Evolutionary conservation across 2,329 filamentous ascomycete species (phyloP), one percentile per base, ranked within the genome.

Genomic region (Paracoccidioides brasiliensis): DNA sequence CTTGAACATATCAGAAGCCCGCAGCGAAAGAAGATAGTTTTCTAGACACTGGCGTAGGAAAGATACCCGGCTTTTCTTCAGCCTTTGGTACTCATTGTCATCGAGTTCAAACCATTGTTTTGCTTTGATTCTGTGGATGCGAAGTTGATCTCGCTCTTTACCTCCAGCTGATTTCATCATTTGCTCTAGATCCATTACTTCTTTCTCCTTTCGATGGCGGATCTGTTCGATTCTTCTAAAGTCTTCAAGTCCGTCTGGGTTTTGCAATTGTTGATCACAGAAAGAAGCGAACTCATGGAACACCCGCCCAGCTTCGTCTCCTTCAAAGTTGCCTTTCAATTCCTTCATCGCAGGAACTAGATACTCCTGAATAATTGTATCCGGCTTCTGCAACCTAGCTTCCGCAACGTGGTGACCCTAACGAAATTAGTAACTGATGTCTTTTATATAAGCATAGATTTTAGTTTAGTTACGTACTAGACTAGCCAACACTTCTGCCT

Each of bases 201-300:
- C 91, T 57, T 86, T 83, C 60, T 82, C 80, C 68, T 95, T 95
- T 58, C 84, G 84, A 64, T 90, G 80, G 61, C 84, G 85, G 37
- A 97, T 76, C 62, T 83, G 88, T 65, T 87, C 81, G 44, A 96
- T 79, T 48, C 93, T 84, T 35, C 82, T 81, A 57, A 95, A 81
- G 64, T 98, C 93, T 67, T 95, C 89, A 1, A 90, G 74, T 38
- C 85, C 83, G 62, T 95, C 89, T 0, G 85, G 80, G 64, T 91
- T 91, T 64, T 95, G 87, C 8, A 98, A 76, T 67, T 98, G 93
- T 64, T 90, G 84, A 67, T 98, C 91, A 64, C 94, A 98, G 67
- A 98, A 98, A 53, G 84, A 80, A 32, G 94, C 93, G 69, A 97
- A 97, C 64, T 95, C 88, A 67, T 96, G 90, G 64, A 90, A 96